Evolutionary conservation across 2,329 filamentous ascomycete species (phyloP), one percentile per base, ranked within the genome.

Genomic region (Colletotrichum nymphaeae): DNA sequence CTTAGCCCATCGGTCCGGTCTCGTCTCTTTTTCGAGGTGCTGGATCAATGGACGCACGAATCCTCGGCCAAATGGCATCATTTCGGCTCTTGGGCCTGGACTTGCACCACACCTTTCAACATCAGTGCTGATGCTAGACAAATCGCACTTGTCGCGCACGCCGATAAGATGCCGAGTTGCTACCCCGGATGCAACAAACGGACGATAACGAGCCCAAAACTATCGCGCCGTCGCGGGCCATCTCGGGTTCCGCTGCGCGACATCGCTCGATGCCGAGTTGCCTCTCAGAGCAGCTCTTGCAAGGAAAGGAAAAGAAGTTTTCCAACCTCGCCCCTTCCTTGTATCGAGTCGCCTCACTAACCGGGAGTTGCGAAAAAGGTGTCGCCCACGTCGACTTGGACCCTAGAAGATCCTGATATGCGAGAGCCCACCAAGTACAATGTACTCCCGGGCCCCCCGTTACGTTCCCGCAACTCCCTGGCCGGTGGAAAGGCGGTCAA

Each of bases 51-150:
- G 55, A 49, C 67, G 62, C 67, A 73, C 60, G 42, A 70, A 65
- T 70, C 60, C 49, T 70, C 71, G 71, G 71, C 62, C 71, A 73
- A 73, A 71, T 62, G 67, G 67, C 67, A 73, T 49, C 67, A 71
- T 71, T 66, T 65, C 67, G 60, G 60, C 60, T 71, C 56, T 62
- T 73, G 42, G 42, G 42, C 42, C 19, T 49, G 7, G 42, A 22
- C 42, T 49, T 49, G 8, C 42, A 49, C 42, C 19, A 49, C 19
- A 22, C 42, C 9, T 49, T 49, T 22, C 42, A 49, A 9, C 42
- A 49, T n/a, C 16, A n/a, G 7, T 22, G 42, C 42, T 37, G 46
- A 49, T 32, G 4, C 60, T 49, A 56, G 9, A 46, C 42, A 30
- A 28, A 19, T 16, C 22, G 49, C n/a, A 42, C 52, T 56, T 58